These are phyloP conservation scores for Solanum ossicruentum DNA, from an alignment of 257 asterid species.

Conservation along the genomic window DNA sequence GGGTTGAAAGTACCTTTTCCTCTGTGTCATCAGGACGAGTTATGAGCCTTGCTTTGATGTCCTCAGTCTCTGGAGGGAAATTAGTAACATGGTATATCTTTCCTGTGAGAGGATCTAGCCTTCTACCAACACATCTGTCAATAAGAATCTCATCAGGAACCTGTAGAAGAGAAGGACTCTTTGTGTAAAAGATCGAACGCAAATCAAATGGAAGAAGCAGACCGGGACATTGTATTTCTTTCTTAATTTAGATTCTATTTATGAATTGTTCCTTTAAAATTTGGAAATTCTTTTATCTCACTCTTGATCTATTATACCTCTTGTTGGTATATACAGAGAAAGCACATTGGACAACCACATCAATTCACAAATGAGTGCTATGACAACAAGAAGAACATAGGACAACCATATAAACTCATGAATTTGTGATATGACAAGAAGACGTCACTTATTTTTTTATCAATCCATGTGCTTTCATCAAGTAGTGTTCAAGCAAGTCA, in stretches of 20 bases:
- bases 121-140: constrained; percentile 85
- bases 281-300: neutral
- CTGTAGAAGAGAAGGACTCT: constrained; percentile 24
- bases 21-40: constrained; percentile 87
- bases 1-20: constrained; percentile 48
- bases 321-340: neutral
- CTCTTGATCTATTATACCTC: neutral
- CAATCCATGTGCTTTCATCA: neutral
- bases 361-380: neutral
- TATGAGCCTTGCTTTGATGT: constrained; percentile 61
- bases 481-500: neutral
- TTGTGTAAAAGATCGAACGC: constrained; percentile 7
- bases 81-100: constrained; percentile 57
- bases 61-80: constrained; percentile 77
- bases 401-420: neutral
- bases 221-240: neutral
- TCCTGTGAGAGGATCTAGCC: constrained; percentile 79
- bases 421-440: neutral
- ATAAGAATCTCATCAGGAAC: constrained; percentile 75
- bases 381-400: neutral
- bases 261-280: accelerated
- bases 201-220: neutral
- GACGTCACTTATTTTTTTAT: neutral
- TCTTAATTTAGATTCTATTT: neutral
- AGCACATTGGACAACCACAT: neutral